Percentiles rank a stretch among this genome's conserved stretches.
These are phyloP conservation scores for Fusarium mangiferae DNA, from an alignment of 2,329 filamentous ascomycete species.

Conservation along the genomic window DNA sequence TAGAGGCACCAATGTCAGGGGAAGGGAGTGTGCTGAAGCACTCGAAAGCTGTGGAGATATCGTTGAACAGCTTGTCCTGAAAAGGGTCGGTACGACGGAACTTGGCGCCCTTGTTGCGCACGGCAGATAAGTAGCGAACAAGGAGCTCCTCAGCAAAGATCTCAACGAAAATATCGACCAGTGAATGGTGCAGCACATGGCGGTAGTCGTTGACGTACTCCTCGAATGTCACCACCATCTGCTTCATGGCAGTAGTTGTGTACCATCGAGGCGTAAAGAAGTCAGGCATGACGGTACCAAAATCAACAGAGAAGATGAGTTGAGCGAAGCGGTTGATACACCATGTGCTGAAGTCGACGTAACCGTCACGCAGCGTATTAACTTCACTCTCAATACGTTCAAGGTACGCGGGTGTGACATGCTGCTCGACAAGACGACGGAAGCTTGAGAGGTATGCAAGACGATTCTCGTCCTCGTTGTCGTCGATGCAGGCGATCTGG, in stretches of 20 bases:
- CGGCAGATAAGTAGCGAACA: slow-evolving; percentile 81
- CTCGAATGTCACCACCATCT: slow-evolving; percentile 93
- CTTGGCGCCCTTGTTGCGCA: slow-evolving; percentile 90
- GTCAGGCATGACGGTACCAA: slow-evolving; percentile 81
- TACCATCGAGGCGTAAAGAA: slow-evolving; percentile 97
- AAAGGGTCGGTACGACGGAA: slow-evolving; percentile 89
- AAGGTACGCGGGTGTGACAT: slow-evolving; percentile 84
- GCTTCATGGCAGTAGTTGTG: slow-evolving; percentile 83
- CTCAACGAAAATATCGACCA: slow-evolving; percentile 92
- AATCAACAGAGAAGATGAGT: slow-evolving; percentile 91
- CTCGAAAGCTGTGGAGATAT: slow-evolving; percentile 88
- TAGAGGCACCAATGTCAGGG: slow-evolving; percentile 73
- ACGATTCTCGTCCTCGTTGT: slow-evolving; percentile 79
- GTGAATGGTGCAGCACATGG: slow-evolving; percentile 82
- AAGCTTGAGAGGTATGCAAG: slow-evolving; percentile 88
- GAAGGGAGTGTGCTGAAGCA: slow-evolving; percentile 82
- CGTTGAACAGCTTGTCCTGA: slow-evolving; percentile 92
- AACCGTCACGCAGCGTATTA: slow-evolving; percentile 82
- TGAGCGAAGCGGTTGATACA: slow-evolving; percentile 88
- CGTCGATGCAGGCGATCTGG: slow-evolving; percentile 98
- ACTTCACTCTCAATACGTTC: slow-evolving; percentile 79
- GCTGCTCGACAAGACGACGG: slow-evolving; percentile 81
- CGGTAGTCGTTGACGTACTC: slow-evolving; percentile 94
- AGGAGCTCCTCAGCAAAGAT: slow-evolving; percentile 93
- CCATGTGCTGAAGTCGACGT: slow-evolving; percentile 94